These are phyloP conservation scores for Verticillium nonalfalfae DNA, from an alignment of 2,329 filamentous ascomycete genomes.

Conservation along the genomic window DNA sequence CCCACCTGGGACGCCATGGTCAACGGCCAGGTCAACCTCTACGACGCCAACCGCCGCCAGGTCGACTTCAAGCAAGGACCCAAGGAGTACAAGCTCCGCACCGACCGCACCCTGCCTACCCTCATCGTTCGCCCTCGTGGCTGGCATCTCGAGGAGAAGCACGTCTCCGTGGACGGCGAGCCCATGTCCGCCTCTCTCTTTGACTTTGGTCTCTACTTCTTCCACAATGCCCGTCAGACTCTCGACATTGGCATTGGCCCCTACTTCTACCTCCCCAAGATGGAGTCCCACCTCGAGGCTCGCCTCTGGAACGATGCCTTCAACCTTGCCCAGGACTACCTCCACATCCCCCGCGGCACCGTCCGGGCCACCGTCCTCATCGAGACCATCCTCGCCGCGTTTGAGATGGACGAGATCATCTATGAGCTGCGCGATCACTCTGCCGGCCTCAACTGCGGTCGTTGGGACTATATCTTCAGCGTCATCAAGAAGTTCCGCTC, in stretches of 20 bases:
- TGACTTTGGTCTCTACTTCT: slow-evolving; percentile 92
- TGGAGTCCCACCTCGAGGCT: slow-evolving; percentile 87
- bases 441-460: slow-evolving; percentile 83
- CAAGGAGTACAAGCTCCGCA: slow-evolving; percentile 89
- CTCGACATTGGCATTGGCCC: slow-evolving; percentile 71
- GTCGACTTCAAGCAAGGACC: slow-evolving; percentile 83
- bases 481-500: slow-evolving; percentile 94
- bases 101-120: slow-evolving; percentile 70
- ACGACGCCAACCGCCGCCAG: slow-evolving; percentile 79
- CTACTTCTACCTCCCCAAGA: slow-evolving; percentile 89
- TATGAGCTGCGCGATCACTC: slow-evolving; percentile 89
- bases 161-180: slow-evolving; percentile 83
- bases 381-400: slow-evolving; percentile 85
- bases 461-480: slow-evolving; percentile 95
- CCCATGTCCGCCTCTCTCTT: slow-evolving; percentile 80
- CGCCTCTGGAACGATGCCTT: slow-evolving; percentile 90
- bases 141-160: slow-evolving; percentile 91
- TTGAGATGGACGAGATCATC: slow-evolving; percentile 97
- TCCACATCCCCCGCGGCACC: slow-evolving; percentile 74
- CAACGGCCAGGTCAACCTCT: slow-evolving; percentile 84
- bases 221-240: slow-evolving; percentile 81
- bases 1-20: slow-evolving; percentile 96
- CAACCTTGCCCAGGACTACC: slow-evolving; percentile 80
- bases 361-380: slow-evolving; percentile 85
- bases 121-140: slow-evolving; percentile 81